Base-by-base conservation (phyloP, 2,329 filamentous ascomycete species). In the Orbilia blumenaviensis region DNA sequence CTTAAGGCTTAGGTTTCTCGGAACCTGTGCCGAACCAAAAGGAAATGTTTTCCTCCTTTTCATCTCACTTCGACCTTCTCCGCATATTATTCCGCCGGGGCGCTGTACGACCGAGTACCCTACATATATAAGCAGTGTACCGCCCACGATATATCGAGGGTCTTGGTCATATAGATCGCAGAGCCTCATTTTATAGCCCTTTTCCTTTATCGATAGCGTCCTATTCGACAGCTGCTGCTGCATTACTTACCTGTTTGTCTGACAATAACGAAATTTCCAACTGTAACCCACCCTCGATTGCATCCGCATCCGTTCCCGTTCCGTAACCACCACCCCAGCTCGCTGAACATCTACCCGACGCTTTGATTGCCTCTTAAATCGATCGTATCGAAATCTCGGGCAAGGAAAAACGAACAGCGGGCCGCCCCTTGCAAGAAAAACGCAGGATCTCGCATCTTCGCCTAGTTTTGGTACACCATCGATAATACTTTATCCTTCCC, bases 1-100 rank as follows among this genome's bases (percentile, higher is more conserved):
- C n/a, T n/a, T n/a, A 12, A n/a, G 61, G 46, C 63, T 56, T 56
- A 56, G 50, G 29, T 56, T 56, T 38, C 52, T 56, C 52, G 52
- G 52, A 56, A 56, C 18, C 52, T 12, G 32, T 23, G 52, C 52
- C 52, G 52, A 56, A 56, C 52, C 29, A 56, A 38, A 56, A 16
- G 1, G 29, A n/a, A 27, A 54, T n/a, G 52, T 25, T 38, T 56
- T 38, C 32, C 52, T 56, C 32, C 52, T 38, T 56, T 56, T 38
- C 52, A 56, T 56, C 52, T 56, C 18, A 56, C 52, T 25, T 56
- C 29, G 52, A 38, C 7, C 32, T 56, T 56, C 52, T 56, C 52
- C 52, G 52, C 52, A 36, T 54, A 54, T 25, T 56, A 9, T 56
- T 56, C 32, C 32, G 52, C 52, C 29, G 32, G n/a, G 52, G 10